A percentile compares a stretch with the other conserved stretches of the same genome.
phyloP scores from a whole-genome alignment of 257 asterid genomes.

The Solanum verrucosum region DNA sequence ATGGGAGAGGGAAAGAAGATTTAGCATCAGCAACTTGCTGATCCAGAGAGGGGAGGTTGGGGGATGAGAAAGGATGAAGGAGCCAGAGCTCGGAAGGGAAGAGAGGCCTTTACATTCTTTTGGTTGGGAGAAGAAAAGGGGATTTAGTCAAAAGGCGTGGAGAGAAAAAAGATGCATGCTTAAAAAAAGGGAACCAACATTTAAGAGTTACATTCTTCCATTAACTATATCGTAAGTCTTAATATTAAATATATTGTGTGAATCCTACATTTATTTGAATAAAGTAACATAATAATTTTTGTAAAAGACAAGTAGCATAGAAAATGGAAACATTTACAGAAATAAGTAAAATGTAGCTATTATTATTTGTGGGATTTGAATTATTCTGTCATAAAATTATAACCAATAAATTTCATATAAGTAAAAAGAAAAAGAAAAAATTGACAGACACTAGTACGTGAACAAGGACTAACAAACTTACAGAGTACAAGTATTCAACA shows the following conservation, averaged over 20 bases:
- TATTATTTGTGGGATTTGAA: background rate
- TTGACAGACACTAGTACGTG: background rate
- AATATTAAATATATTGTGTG: background rate
- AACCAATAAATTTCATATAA: background rate
- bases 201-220: background rate
- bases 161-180: background rate
- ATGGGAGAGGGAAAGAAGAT: background rate
- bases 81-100: background rate
- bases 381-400: background rate
- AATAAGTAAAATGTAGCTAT: background rate
- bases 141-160: background rate
- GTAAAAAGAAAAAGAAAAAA: background rate
- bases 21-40: background rate
- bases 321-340: background rate
- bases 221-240: background rate
- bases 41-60: background rate
- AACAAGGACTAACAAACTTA: conserved; percentile 19
- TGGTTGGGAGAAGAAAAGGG: background rate
- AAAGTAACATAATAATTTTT: background rate
- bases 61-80: background rate
- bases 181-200: background rate
- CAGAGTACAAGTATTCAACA: conserved; percentile 78
- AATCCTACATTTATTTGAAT: background rate
- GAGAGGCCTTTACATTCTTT: background rate
- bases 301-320: background rate